A percentile compares a stretch with the other conserved stretches of the same genome.
Conservation (phyloP, 306 rosid genomes). For the Rubus idaeus region DNA sequence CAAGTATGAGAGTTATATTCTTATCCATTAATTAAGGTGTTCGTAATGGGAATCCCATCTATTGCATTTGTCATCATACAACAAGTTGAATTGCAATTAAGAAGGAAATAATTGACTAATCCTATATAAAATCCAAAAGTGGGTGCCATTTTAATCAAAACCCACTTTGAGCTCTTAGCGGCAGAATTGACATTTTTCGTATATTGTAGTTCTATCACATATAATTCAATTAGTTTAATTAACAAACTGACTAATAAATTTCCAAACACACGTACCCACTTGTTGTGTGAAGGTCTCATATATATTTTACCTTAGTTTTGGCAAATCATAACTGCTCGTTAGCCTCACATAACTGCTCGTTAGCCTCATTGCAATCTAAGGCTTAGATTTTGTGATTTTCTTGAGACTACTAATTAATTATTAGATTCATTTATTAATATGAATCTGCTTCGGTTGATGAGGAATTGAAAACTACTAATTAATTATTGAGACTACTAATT, state of each 20-base stretch:
- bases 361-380: constrained; percentile 33
- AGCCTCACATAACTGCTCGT: constrained; percentile 9
- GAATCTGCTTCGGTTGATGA: too few species aligned
- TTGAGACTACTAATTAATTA: background rate
- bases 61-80: background rate
- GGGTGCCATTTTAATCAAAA: background rate
- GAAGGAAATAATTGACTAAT: background rate
- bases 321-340: constrained; percentile 15
- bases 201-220: background rate
- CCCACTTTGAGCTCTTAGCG: background rate
- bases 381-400: constrained; percentile 34
- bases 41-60: background rate
- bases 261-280: constrained; percentile 15
- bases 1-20: background rate
- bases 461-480: background rate
- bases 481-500: background rate
- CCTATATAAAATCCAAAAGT: background rate
- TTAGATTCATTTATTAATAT: too few species aligned
- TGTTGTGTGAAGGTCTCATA: constrained; percentile 1
- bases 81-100: background rate
- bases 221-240: background rate
- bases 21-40: background rate
- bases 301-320: constrained; percentile 13
- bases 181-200: background rate
- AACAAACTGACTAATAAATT: constrained; percentile 8